phyloP scores from a whole-genome alignment of 2,329 filamentous ascomycete species.

The Cordyceps tenuipes region DNA sequence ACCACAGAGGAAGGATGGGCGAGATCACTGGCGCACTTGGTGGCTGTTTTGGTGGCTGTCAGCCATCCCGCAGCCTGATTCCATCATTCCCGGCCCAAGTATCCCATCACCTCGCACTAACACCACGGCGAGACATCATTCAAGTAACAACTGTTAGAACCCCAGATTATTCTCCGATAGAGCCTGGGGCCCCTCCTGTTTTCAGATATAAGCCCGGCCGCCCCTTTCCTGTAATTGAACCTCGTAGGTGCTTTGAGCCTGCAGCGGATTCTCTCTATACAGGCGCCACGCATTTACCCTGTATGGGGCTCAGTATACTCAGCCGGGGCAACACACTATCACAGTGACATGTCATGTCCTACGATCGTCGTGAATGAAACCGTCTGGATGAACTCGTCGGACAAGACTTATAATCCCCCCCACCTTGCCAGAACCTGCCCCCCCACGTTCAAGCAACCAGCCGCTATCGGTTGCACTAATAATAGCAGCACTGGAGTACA shows the following conservation, averaged over 20 bases:
- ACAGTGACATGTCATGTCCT: too few relatives aligned
- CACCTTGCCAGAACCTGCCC: background rate
- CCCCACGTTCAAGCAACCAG: background rate
- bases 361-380: background rate
- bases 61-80: background rate
- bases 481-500: background rate
- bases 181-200: background rate
- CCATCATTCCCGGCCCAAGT: background rate
- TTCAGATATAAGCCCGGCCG: constrained; percentile 9
- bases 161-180: too few relatives aligned
- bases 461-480: background rate
- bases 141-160: background rate
- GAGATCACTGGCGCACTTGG: background rate
- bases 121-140: background rate
- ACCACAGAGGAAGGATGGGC: background rate
- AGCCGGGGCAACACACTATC: background rate
- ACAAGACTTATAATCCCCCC: background rate
- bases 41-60: background rate
- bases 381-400: background rate
- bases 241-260: background rate
- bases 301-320: too few relatives aligned
- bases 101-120: background rate
- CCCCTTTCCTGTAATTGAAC: background rate
- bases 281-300: background rate
- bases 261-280: background rate